Evolutionary conservation across 768 basidiomycete genomes (phyloP).

Genomic region (Nidula microcarpa): DNA sequence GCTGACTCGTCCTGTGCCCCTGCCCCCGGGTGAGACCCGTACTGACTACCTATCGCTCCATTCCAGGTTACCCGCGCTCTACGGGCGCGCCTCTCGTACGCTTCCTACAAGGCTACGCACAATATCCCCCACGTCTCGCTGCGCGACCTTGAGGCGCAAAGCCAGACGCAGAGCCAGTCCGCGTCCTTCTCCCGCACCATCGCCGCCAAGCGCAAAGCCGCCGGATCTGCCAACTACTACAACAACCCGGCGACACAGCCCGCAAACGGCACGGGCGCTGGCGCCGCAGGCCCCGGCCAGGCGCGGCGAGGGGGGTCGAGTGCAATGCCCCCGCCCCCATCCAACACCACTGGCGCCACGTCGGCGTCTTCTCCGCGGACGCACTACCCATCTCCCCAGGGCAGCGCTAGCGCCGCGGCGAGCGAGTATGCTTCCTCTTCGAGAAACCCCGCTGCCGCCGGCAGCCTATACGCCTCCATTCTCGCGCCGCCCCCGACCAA

Average conservation of each 20-base stretch:
- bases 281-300: too few relatives aligned
- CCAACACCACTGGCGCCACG: too few relatives aligned
- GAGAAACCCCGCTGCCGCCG: slow-evolving; percentile 34
- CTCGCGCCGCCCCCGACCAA: slow-evolving; percentile 75
- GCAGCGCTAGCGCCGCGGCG: slow-evolving; percentile 24
- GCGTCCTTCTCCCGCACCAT: slow-evolving; percentile 46
- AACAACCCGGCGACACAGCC: slow-evolving; percentile 50
- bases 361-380: slow-evolving; percentile 41
- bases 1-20: slow-evolving; percentile 8
- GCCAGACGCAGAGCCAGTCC: slow-evolving; percentile 36
- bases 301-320: slow-evolving; percentile 35
- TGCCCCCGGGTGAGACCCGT: not conserved
- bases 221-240: slow-evolving; percentile 42
- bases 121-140: slow-evolving; percentile 65
- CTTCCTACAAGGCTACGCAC: slow-evolving; percentile 79
- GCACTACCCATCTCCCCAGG: slow-evolving; percentile 32
- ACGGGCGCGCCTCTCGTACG: slow-evolving; percentile 77
- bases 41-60: not conserved
- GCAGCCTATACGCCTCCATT: slow-evolving; percentile 71
- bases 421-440: slow-evolving; percentile 27
- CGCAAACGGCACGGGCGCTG: slow-evolving; percentile 23
- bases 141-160: slow-evolving; percentile 68
- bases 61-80: slow-evolving; percentile 75
- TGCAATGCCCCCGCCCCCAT: slow-evolving; percentile 36
- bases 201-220: slow-evolving; percentile 56